Percentiles rank a stretch among this genome's conserved stretches.
These are phyloP conservation scores for Pelargonium citronellum DNA, from an alignment of 441 rosid species.

Conservation along the genomic window DNA sequence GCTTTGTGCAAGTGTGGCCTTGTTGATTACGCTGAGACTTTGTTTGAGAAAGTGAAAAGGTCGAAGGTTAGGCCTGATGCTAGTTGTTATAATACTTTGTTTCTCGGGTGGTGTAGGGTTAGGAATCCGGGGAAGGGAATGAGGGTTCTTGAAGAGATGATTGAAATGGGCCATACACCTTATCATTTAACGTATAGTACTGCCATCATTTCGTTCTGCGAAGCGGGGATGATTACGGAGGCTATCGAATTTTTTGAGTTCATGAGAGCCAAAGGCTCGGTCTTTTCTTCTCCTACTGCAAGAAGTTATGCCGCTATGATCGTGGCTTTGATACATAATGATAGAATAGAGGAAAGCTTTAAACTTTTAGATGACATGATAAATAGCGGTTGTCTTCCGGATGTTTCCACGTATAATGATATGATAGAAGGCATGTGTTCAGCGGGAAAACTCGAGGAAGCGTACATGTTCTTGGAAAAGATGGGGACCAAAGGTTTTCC, in stretches of 20 bases:
- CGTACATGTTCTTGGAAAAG: conserved; percentile 70
- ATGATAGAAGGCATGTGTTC: conserved; percentile 75
- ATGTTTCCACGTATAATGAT: conserved; percentile 77
- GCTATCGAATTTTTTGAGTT: conserved; percentile 75
- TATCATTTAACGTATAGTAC: conserved; percentile 77
- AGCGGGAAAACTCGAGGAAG: conserved; percentile 70
- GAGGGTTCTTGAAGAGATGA: conserved; percentile 76
- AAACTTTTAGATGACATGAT: conserved; percentile 66
- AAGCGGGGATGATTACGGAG: conserved; percentile 67
- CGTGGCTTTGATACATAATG: conserved; percentile 52
- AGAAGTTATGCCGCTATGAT: conserved; percentile 69
- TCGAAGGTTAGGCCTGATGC: conserved; percentile 52
- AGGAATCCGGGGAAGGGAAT: conserved; percentile 64
- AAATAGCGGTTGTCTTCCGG: conserved; percentile 75
- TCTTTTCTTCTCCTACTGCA: conserved; percentile 77
- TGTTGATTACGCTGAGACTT: conserved; percentile 56
- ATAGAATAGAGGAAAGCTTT: conserved; percentile 57
- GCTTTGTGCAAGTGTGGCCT: conserved; percentile 79
- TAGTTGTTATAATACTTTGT: conserved; percentile 65
- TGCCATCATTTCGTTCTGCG: conserved; percentile 78
- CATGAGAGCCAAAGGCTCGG: conserved; percentile 75
- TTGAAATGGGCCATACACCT: conserved; percentile 62
- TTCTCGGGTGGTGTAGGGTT: conserved; percentile 87
- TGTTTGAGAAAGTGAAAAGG: conserved; percentile 50
- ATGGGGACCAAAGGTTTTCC: conserved; percentile 84